Base-by-base conservation (phyloP, 306 rosid genomes). In the Acmispon strigosus region DNA sequence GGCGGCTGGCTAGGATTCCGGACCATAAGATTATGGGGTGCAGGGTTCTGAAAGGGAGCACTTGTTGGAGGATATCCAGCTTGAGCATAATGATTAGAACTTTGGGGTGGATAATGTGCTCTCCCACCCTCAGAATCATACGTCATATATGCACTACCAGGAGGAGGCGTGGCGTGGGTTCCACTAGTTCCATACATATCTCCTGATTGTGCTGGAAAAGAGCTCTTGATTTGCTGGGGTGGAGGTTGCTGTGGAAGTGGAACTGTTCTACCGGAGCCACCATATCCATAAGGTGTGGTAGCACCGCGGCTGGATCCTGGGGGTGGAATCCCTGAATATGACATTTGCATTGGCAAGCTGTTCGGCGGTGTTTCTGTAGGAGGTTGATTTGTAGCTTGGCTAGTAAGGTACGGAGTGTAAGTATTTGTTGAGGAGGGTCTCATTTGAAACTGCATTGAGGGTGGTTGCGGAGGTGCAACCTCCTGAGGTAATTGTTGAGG, bases 281-380 rank as follows among this genome's bases (percentile, higher is more conserved):
- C 19, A 54, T 92, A 87, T 59, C 92, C 98, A 63, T 84, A 87
- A 1, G 92, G 83, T 58, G 84, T 24, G 43, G 89, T 13, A 50
- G 88, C 88, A 8, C 80, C 64, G 11, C 76, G 84, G 75, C 83
- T 80, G 1, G 93, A 61, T 4, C 74, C 92, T 0, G 77, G 72
- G 34, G 86, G 86, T 48, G 92, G 89, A 65, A 86, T 82, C 58
- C 83, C 85, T 4, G 96, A 66, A 80, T 77, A 93, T 20, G 89
- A 68, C 74, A 83, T 60, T 74, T 90, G 98, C 96, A 87, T 87
- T 1, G 94, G 81, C 89, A 88, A 76, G 85, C 89, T 87, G 83
- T 67, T 88, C 2, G 90, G 84, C 10, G 73, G 66, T 59, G 86
- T 67, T 71, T 87, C 97, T 0, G 81, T 80, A 17, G 86, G 85